Evolutionary conservation across 176 grass and related monocot species (phyloP), one percentile per base, ranked within the genome.

Genomic region (Microstegium vimineum): DNA sequence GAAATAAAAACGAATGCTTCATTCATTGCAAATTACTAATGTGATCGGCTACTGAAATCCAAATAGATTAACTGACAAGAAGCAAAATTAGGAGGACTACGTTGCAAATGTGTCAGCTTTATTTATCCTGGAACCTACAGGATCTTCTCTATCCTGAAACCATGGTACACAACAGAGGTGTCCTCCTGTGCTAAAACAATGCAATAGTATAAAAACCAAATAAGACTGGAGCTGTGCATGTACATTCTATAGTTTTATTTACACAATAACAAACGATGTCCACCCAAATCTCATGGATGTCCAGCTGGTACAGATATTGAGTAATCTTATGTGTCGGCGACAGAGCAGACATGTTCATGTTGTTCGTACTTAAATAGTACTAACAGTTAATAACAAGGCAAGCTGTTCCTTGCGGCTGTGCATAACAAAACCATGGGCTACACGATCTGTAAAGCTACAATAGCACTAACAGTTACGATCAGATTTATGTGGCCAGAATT

Each of bases 321-420:
- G 51, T 42, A 81, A 85, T 89, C 41, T 85, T 83, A 62, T 41
- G 12, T 81, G 71, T 71, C 26, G 63, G 64, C 40, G 76, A 63
- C 36, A 80, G 52, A 36, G 54, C 37, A 89, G 63, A 71, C 77
- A 85, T 69, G 82, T 77, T 28, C 20, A 81, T 73, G 59, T 68
- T 74, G 31, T 56, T 84, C 20, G 74, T 84, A 35, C 73, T 66
- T 27, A 35, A 59, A 27, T 25, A n/a, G n/a, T n/a, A n/a, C n/a
- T n/a, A 43, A 80, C 18, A 80, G 46, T 56, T 57, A 74, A 66
- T 13, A 67, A 42, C 13, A 74, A 45, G 36, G 60, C 69, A 74
- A 67, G 60, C 35, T 75, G 84, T 41, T 68, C 76, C 35, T 66
- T 71, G 17, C 28, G 7, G 20, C 71, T 42, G 35, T 70, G 18